Evolutionary conservation across 192 early-diverging fungal genomes (phyloP), one percentile per base, ranked within the genome.

Genomic region (Backusella mclennaniae): DNA sequence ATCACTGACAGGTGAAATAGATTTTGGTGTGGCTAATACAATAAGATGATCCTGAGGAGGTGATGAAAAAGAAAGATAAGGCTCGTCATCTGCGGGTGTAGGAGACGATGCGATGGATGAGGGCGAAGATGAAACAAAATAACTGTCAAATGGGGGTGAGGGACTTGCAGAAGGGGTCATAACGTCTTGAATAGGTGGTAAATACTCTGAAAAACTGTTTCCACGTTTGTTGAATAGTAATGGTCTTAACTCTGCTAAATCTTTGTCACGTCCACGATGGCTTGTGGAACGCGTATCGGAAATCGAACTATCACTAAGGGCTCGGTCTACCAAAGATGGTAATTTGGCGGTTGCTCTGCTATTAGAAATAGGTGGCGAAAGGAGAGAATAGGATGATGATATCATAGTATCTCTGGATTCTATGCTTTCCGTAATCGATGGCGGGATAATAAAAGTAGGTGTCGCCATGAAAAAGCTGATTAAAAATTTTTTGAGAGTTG

Each of bases 101-200:
- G 70, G 71, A 39, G 67, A 41, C 35, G 69, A 70, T 23, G 52
- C 69, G 14, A 69, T 66, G 8, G 76, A 77, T 12, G 68, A 66
- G 49, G 68, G 53, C 2, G 69, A 53, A 3, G 53, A 71, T 21
- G 52, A 63, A 26, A 33, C 15, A 38, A 46, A 38, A 38, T 77
- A 41, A 35, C 23, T n/a, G 23, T 71, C 70, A 35, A 71, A 66
- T 2, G 76, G 46, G 21, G 79, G 70, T 41, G 75, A 76, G 14
- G 71, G 71, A 29, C 71, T 73, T 26, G 72, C 49, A 21, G 66
- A 73, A 3, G 76, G 73, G 3, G 69, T 74, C 26, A 78, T 70
- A 19, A 78, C 59, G 42, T 71, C 29, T 49, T 71, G 70, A 71
- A 71, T 71, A 49, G 70, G 44, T 49, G 70, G 70, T 44, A 71